Evolutionary conservation across 805 yeast genomes (phyloP).

Genomic region (Grigorovia humatica): DNA sequence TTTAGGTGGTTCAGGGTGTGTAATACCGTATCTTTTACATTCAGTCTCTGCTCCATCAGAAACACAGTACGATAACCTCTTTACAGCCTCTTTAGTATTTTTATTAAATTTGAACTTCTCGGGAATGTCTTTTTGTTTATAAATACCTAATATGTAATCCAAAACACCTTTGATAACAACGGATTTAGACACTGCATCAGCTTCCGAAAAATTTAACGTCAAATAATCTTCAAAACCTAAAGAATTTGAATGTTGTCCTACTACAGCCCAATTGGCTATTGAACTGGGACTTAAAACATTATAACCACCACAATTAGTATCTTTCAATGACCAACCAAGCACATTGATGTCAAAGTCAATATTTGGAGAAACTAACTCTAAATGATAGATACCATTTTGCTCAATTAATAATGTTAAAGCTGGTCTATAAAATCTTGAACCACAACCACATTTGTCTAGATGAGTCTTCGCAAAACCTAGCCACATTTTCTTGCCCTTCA

Average conservation of each 20-base stretch:
- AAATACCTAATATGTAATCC: slow-evolving; percentile 29
- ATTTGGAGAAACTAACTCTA: slow-evolving; percentile 11
- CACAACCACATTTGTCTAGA: slow-evolving; percentile 13
- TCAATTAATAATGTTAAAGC: slow-evolving; percentile 8
- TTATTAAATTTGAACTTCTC: not conserved
- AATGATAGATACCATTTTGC: slow-evolving; percentile 7
- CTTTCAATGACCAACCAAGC: slow-evolving; percentile 10
- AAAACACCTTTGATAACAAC: slow-evolving; percentile 30
- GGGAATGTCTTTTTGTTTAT: slow-evolving; percentile 4
- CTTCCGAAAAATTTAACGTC: slow-evolving; percentile 32
- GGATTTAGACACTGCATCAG: slow-evolving; percentile 30
- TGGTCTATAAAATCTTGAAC: slow-evolving; percentile 12
- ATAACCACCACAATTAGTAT: slow-evolving; percentile 7
- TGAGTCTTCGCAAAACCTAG: slow-evolving; percentile 15
- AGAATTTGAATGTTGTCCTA: slow-evolving; percentile 10
- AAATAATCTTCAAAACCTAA: slow-evolving; percentile 27
- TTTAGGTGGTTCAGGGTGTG: slow-evolving; percentile 3
- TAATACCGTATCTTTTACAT: slow-evolving; percentile 9
- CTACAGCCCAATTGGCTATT: slow-evolving; percentile 12
- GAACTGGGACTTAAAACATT: slow-evolving; percentile 13
- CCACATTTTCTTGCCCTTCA: slow-evolving; percentile 13
- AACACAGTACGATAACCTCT: not conserved
- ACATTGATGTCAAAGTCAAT: slow-evolving; percentile 11
- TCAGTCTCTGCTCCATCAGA: not conserved
- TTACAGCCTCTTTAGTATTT: not conserved